Evolutionary conservation across 345 rosid genomes (phyloP), one percentile per base, ranked within the genome.

Genomic region (Eucalyptus erythrocorys): DNA sequence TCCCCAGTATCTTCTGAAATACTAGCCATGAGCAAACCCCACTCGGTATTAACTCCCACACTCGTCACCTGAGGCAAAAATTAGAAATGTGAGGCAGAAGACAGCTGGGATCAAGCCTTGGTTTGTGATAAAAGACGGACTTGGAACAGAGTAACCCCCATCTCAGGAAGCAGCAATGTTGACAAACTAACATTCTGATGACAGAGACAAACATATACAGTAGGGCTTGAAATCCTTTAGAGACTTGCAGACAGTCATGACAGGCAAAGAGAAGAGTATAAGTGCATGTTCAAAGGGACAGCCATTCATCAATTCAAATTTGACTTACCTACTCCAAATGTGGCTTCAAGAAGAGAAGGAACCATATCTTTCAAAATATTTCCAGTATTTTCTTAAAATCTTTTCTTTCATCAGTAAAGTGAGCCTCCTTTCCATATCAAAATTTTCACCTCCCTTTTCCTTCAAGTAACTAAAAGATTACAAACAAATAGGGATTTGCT

Each of bases 21-120:
- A 88, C 98, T 98, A 87, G 99, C 97, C 99, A 98, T 97, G 87
- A 96, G 95, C 91, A 98, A 89, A 42, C 99, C 99, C 99, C 99
- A 98, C 88, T 98, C 99, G 45, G 99, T 98, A 92, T 97, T 95
- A 80, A 92, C 93, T 86, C 99, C 99, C 59, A 98, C 99, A 89
- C 99, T 94, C 48, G 97, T 98, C 87, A 95, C 99, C 99, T 98
- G 66, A 89, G 48, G 51, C 49, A 57, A 85, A 90, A 53, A 45
- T 15, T 49, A 80, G 86, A 49, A 37, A 87, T 37, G 50, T 59
- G 48, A 80, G 80, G 45, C 42, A 30, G 22, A 48, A 43, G 8
- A 45, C 32, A 87, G 2, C 30, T 17, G 43, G 45, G 34, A 57
- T 26, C 37, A 51, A 86, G 21, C 64, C 61, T 76, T 40, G 84